A percentile compares a stretch with the other conserved stretches of the same genome.
Conservation (phyloP, 2,329 filamentous ascomycete genomes). For the Celoporthe dispersa region DNA sequence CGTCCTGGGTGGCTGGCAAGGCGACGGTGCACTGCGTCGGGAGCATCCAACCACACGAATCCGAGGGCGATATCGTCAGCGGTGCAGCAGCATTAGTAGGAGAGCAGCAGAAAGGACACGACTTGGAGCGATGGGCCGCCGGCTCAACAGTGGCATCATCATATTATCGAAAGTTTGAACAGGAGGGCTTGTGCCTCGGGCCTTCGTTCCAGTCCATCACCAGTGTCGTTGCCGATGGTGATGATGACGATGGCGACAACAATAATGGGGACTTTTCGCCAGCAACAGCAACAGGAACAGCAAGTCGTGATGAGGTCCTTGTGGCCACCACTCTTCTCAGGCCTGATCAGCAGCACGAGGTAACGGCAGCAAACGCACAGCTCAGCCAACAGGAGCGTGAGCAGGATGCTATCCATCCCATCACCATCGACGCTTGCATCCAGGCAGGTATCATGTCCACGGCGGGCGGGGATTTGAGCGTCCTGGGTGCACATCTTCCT, state of each 20-base stretch:
- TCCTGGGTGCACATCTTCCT: not conserved
- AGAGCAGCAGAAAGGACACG: not conserved
- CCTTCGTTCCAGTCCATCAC: not conserved
- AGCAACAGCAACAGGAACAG: too few species aligned
- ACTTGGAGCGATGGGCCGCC: too few species aligned
- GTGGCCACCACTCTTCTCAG: not conserved
- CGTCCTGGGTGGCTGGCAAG: constrained; percentile 27
- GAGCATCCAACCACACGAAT: constrained; percentile 9
- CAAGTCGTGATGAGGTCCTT: not conserved
- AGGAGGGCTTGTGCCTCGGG: not conserved
- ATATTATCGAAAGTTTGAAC: not conserved
- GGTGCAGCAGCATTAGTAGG: not conserved
- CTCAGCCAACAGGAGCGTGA: constrained; percentile 25
- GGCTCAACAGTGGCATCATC: too few species aligned
- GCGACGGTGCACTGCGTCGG: constrained; percentile 31
- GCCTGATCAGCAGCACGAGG: not conserved
- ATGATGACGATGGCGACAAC: not conserved
- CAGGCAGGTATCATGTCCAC: constrained; percentile 31
- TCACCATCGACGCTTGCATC: constrained; percentile 42
- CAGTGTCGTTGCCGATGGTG: not conserved
- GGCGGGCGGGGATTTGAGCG: not conserved
- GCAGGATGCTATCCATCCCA: constrained; percentile 40
- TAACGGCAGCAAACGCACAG: not conserved
- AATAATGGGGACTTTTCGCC: too few species aligned
- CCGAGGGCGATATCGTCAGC: too few species aligned